phyloP scores from a whole-genome alignment of 306 rosid genomes.

The Sicyos baderoa region DNA sequence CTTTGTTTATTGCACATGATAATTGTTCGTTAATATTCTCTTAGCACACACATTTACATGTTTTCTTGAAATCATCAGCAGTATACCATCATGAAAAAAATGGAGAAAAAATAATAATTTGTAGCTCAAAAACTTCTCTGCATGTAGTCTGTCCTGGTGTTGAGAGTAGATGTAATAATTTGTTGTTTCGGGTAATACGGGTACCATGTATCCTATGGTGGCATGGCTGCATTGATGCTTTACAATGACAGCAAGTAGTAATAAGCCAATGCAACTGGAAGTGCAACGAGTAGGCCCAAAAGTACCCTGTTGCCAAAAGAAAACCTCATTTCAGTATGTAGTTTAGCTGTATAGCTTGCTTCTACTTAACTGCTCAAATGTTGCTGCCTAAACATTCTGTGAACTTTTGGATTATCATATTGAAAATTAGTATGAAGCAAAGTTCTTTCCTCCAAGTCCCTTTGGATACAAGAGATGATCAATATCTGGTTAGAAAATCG shows the following conservation, averaged over 20 bases:
- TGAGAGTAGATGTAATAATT: conserved; percentile 4
- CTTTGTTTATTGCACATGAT: conserved; percentile 5
- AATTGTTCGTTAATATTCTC: neutral
- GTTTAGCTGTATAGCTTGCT: neutral
- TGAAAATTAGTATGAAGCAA: neutral
- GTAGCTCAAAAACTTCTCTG: neutral
- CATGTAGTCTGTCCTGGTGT: conserved; percentile 9
- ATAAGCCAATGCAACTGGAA: conserved; percentile 75
- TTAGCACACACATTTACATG: conserved; percentile 5
- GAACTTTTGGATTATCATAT: neutral
- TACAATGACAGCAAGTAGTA: conserved; percentile 60
- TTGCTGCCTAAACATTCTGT: neutral
- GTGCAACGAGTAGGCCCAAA: conserved; percentile 76
- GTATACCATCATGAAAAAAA: conserved; percentile 18
- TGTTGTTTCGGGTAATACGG: neutral
- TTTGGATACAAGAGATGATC: neutral
- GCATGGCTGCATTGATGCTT: conserved; percentile 15
- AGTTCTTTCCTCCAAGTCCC: neutral
- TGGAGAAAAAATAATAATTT: neutral
- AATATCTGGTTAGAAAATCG: neutral
- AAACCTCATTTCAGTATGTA: conserved; percentile 23
- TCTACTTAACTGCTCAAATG: neutral
- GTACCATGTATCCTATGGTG: conserved; percentile 4
- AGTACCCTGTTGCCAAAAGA: conserved; percentile 57
- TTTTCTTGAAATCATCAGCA: conserved; percentile 6